Evolutionary conservation across 805 yeast genomes (phyloP).

Genomic region (Metschnikowia reukaufii): DNA sequence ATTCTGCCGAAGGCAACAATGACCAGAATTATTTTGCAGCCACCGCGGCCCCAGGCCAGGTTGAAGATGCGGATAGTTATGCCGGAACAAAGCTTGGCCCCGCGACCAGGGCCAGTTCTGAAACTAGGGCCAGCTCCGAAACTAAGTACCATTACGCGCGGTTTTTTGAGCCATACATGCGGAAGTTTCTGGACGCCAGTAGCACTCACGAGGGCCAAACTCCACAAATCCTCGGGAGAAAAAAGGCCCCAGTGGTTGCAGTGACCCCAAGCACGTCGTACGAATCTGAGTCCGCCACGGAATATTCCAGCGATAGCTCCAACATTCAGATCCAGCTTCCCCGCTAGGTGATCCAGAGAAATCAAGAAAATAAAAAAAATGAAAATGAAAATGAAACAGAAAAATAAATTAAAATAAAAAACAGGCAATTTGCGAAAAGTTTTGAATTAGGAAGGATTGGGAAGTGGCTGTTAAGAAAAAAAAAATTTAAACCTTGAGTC

Average conservation of each 20-base stretch:
- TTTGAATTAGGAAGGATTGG: too few species aligned
- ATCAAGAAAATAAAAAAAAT: too few species aligned
- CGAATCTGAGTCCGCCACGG: conserved; percentile 13
- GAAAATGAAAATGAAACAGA: too few species aligned
- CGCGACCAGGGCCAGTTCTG: conserved; percentile 4
- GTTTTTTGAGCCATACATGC: conserved; percentile 18
- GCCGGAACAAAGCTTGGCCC: conserved; percentile 2
- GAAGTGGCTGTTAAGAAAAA: too few species aligned
- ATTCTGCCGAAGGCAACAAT: conserved; percentile 1
- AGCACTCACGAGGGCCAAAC: background rate
- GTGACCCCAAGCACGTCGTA: conserved; percentile 4
- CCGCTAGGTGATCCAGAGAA: conserved; percentile 1
- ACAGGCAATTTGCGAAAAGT: too few species aligned
- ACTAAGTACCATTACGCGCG: conserved; percentile 12
- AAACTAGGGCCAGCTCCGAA: conserved; percentile 4
- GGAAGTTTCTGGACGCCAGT: conserved; percentile 3
- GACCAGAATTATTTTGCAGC: conserved; percentile 1
- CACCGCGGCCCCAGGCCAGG: background rate
- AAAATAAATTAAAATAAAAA: too few species aligned
- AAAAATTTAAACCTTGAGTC: too few species aligned
- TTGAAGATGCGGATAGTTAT: too few species aligned
- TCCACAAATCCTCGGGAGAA: background rate
- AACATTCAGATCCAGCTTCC: conserved; percentile 33
- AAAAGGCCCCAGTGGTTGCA: background rate
- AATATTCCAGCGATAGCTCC: conserved; percentile 25